These are phyloP conservation scores for Phytophthora pistaciae DNA, from an alignment of 352 stramenopile genomes.

Conservation along the genomic window DNA sequence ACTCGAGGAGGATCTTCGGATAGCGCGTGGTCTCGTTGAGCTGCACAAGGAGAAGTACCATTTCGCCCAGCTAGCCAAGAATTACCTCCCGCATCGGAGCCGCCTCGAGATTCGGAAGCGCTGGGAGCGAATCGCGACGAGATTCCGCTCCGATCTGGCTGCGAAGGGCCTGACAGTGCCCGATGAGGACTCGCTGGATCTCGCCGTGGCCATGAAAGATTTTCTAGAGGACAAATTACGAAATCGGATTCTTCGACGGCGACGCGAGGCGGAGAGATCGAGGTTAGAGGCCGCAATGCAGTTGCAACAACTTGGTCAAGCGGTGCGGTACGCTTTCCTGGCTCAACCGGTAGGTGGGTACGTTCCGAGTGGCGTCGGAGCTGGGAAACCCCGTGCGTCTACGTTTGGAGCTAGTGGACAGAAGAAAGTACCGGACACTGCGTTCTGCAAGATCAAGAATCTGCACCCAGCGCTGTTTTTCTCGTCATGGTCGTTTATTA, in stretches of 20 bases:
- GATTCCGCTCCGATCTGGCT: constrained; percentile 43
- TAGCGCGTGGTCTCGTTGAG: constrained; percentile 75
- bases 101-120: constrained; percentile 76
- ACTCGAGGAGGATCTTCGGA: constrained; percentile 83
- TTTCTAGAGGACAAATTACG: constrained; percentile 63
- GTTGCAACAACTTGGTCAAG: constrained; percentile 34
- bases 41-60: constrained; percentile 69
- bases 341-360: background rate
- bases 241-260: constrained; percentile 35
- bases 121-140: constrained; percentile 54
- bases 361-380: constrained; percentile 5
- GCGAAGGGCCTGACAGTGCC: constrained; percentile 30
- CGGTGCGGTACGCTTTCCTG: constrained; percentile 2
- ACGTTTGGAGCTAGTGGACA: constrained; percentile 8
- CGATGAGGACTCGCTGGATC: constrained; percentile 55
- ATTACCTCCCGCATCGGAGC: constrained; percentile 73
- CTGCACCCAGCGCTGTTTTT: constrained; percentile 88
- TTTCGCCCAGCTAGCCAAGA: constrained; percentile 66
- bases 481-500: constrained; percentile 85
- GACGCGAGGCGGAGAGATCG: constrained; percentile 31
- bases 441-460: constrained; percentile 61
- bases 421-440: constrained; percentile 22
- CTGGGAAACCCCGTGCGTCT: constrained; percentile 1
- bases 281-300: constrained; percentile 38
- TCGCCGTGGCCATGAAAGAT: constrained; percentile 61